A percentile compares a stretch with the other conserved stretches of the same genome.
Evolutionary conservation across 1,284 basidiomycete species (phyloP).

Genomic region (Waitea zeae): DNA sequence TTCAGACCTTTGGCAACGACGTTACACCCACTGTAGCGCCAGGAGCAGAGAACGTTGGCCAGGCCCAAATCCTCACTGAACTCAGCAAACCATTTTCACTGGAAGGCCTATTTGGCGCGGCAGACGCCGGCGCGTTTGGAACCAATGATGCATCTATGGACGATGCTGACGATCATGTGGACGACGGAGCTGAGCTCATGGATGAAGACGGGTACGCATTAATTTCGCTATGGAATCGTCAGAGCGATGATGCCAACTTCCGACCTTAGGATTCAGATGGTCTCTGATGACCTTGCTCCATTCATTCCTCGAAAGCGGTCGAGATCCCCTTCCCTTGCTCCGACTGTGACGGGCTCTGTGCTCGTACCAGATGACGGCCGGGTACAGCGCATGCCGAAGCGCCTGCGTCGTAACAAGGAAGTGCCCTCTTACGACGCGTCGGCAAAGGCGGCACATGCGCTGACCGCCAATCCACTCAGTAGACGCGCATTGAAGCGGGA

Average conservation of each 20-base stretch:
- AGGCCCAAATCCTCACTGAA: constrained; percentile 47
- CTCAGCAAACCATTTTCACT: constrained; percentile 62
- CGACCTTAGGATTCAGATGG: constrained; percentile 20
- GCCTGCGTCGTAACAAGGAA: constrained; percentile 32
- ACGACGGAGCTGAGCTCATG: constrained; percentile 21
- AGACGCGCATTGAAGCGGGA: constrained; percentile 39
- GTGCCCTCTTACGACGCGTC: constrained; percentile 32
- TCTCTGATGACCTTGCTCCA: constrained; percentile 24
- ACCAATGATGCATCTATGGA: constrained; percentile 2
- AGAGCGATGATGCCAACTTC: neutral
- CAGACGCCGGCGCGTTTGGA: constrained; percentile 58
- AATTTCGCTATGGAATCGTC: neutral
- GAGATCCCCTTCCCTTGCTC: constrained; percentile 12
- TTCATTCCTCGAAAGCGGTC: constrained; percentile 20
- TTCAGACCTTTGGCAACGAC: constrained; percentile 13
- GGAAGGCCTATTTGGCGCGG: constrained; percentile 55
- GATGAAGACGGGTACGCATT: constrained; percentile 31
- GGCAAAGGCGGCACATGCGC: constrained; percentile 21
- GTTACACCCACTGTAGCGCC: constrained; percentile 34
- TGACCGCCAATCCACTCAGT: constrained; percentile 40
- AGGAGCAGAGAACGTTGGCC: constrained; percentile 58
- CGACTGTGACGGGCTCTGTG: constrained; percentile 3
- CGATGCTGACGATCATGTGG: constrained; percentile 8
- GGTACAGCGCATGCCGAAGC: constrained; percentile 31
- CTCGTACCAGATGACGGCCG: constrained; percentile 5